Evolutionary conservation across 257 asterid genomes (phyloP).

Genomic region (Lavandula angustifolia): DNA sequence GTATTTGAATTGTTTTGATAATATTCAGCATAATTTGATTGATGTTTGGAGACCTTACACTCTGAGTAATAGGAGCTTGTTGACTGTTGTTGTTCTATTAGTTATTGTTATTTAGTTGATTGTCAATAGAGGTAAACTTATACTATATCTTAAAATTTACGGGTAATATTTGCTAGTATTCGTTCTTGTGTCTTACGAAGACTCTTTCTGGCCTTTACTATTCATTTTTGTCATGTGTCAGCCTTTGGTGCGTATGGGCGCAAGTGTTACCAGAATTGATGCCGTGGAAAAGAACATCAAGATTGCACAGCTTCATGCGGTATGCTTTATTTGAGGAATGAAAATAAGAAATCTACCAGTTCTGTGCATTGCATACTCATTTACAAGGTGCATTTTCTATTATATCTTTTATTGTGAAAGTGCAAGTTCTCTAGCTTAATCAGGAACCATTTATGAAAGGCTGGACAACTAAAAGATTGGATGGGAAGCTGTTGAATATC

Average conservation of each 20-base stretch:
- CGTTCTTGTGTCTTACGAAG: slow-evolving; percentile 9
- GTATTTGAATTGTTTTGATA: slow-evolving; percentile 38
- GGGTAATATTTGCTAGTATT: slow-evolving; percentile 7
- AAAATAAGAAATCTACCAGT: not conserved
- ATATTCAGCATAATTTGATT: slow-evolving; percentile 2
- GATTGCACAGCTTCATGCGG: slow-evolving; percentile 87
- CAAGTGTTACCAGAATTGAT: slow-evolving; percentile 81
- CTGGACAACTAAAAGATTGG: not conserved
- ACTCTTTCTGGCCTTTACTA: slow-evolving; percentile 21
- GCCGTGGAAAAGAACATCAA: slow-evolving; percentile 91
- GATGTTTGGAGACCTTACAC: slow-evolving; percentile 4
- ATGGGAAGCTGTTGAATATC: not conserved
- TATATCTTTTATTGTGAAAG: slow-evolving; percentile 7
- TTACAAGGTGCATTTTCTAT: slow-evolving; percentile 14
- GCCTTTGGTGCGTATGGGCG: slow-evolving; percentile 97
- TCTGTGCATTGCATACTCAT: slow-evolving; percentile 8
- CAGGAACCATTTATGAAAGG: not conserved
- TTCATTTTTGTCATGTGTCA: slow-evolving; percentile 36
- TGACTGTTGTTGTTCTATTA: not conserved
- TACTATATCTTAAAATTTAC: not conserved
- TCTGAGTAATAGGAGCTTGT: slow-evolving; percentile 8
- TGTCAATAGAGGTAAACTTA: slow-evolving; percentile 15
- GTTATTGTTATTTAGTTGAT: slow-evolving; percentile 11
- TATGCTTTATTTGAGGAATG: slow-evolving; percentile 38
- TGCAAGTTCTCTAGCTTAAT: slow-evolving; percentile 21